These are phyloP conservation scores for Leptographium galeiforme DNA, from an alignment of 2,329 filamentous ascomycete genomes.

Conservation along the genomic window DNA sequence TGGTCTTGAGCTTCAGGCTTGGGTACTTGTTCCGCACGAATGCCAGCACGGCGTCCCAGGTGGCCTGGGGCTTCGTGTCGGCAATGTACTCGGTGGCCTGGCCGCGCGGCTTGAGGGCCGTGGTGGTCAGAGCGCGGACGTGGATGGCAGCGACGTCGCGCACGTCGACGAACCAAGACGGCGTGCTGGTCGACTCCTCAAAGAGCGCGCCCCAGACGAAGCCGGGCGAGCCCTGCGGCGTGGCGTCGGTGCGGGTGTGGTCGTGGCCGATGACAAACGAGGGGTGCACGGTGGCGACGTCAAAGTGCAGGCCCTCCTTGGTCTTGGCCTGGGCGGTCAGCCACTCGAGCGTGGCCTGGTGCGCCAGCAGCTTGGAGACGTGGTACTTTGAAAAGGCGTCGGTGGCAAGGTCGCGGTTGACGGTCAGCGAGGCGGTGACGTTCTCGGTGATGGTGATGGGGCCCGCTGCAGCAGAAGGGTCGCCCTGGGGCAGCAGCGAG, in stretches of 20 bases:
- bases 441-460: neutral
- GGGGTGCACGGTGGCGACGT: constrained; percentile 5
- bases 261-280: constrained; percentile 7
- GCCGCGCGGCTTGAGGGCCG: neutral
- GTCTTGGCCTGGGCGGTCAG: neutral
- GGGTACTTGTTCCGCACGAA: neutral
- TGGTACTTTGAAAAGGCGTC: constrained; percentile 15
- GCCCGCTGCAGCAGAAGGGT: neutral
- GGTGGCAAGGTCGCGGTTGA: constrained; percentile 1
- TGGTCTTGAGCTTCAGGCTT: neutral
- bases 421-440: neutral
- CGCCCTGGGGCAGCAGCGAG: neutral
- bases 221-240: neutral
- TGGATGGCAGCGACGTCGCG: constrained; percentile 4
- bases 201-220: neutral
- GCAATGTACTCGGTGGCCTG: neutral
- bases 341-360: constrained; percentile 6
- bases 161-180: constrained; percentile 5
- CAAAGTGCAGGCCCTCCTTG: neutral
- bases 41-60: neutral
- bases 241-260: neutral
- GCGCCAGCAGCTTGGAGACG: constrained; percentile 13
- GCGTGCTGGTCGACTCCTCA: neutral
- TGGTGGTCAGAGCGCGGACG: neutral
- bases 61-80: neutral